A percentile compares a stretch with the other conserved stretches of the same genome.
These are phyloP conservation scores for Trichoderma semiorbis DNA, from an alignment of 2,329 filamentous ascomycete genomes.

Conservation along the genomic window DNA sequence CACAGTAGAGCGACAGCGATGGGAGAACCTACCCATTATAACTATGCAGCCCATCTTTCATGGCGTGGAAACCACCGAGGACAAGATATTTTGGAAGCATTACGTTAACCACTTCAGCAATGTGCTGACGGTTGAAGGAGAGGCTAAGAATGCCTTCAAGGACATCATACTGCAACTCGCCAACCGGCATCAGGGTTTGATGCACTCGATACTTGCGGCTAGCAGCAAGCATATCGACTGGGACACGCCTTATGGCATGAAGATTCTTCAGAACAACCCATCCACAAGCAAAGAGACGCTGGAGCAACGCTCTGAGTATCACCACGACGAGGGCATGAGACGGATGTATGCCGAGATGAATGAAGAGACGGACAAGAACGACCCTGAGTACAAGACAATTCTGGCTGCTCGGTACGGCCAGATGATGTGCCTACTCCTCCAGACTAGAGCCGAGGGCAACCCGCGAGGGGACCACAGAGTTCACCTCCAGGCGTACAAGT, in stretches of 20 bases:
- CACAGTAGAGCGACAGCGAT: conserved; percentile 47
- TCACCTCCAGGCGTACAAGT: conserved; percentile 73
- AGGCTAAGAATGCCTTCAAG: conserved; percentile 80
- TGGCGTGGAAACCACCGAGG: conserved; percentile 75
- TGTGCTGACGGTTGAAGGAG: conserved; percentile 77
- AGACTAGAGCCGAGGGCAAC: conserved; percentile 55
- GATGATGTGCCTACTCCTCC: conserved; percentile 59
- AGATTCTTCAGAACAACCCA: conserved; percentile 49
- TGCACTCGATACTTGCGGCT: conserved; percentile 85
- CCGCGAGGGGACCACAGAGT: conserved; percentile 68
- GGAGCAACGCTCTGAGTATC: conserved; percentile 50
- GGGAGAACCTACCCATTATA: conserved; percentile 49
- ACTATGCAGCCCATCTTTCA: conserved; percentile 67
- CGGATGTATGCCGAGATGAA: conserved; percentile 48
- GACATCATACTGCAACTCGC: conserved; percentile 81
- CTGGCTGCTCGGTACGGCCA: conserved; percentile 58
- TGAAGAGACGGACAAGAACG: conserved; percentile 40
- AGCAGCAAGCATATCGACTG: conserved; percentile 73
- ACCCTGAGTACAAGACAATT: conserved; percentile 43
- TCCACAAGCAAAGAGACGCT: conserved; percentile 46
- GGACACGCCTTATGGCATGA: conserved; percentile 53
- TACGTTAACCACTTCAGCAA: conserved; percentile 77
- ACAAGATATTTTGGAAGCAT: conserved; percentile 77
- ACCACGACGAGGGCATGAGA: conserved; percentile 53
- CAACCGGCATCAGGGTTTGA: conserved; percentile 72